Conservation (phyloP, 441 rosid species). For the Euphorbia corollata region DNA sequence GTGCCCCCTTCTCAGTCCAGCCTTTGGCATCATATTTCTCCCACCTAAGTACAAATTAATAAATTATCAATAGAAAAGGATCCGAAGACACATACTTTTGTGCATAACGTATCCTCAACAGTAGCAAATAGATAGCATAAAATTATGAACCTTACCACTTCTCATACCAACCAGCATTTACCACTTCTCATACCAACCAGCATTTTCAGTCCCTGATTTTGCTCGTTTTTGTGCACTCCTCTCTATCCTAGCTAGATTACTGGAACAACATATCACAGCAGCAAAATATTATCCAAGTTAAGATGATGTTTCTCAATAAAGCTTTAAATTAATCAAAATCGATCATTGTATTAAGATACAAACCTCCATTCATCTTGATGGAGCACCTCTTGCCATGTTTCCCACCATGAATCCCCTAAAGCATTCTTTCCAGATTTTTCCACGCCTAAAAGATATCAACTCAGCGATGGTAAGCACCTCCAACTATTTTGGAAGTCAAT, state of each 20-base stretch:
- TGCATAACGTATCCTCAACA: neutral
- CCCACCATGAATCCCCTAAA: conserved; percentile 99
- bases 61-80: neutral
- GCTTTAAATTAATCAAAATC: conserved; percentile 9
- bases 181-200: conserved; percentile 99
- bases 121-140: conserved; percentile 11
- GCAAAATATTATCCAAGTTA: conserved; percentile 7
- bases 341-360: conserved; percentile 16
- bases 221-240: conserved; percentile 99
- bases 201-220: conserved; percentile 86
- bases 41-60: conserved; percentile 59
- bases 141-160: conserved; percentile 56
- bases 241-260: conserved; percentile 93
- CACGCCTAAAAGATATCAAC: conserved; percentile 51
- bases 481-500: neutral
- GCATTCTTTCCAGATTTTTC: conserved; percentile 94
- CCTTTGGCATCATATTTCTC: conserved; percentile 98
- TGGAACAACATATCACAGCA: conserved; percentile 29
- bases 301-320: conserved; percentile 4
- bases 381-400: conserved; percentile 96
- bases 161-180: conserved; percentile 44
- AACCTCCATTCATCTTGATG: conserved; percentile 99
- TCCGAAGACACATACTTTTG: neutral
- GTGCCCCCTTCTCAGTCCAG: conserved; percentile 97
- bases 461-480: conserved; percentile 16